Conservation (phyloP, 2,329 filamentous ascomycete species). For the Diplocarpon rosae region DNA sequence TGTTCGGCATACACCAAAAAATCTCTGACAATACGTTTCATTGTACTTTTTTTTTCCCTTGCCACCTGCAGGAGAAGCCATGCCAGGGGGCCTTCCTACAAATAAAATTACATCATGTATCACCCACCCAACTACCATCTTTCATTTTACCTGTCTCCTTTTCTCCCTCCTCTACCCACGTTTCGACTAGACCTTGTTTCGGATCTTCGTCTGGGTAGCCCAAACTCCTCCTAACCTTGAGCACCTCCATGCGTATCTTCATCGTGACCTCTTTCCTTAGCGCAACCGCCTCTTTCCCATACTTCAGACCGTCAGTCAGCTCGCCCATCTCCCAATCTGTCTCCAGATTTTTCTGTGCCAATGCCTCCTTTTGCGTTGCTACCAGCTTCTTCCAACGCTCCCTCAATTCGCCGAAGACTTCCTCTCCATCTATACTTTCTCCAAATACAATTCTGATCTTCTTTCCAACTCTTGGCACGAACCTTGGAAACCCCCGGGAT, state of each 20-base stretch:
- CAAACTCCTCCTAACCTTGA: constrained; percentile 60
- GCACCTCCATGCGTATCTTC: constrained; percentile 66
- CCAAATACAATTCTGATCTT: constrained; percentile 68
- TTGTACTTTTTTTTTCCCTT: no score
- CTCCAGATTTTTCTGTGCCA: constrained; percentile 25
- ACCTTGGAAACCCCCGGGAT: constrained; percentile 65
- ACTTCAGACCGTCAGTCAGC: constrained; percentile 52
- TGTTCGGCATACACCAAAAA: no score
- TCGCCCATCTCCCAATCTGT: constrained; percentile 40
- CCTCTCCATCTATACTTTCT: constrained; percentile 61
- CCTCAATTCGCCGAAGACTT: constrained; percentile 67
- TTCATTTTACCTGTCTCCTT: constrained; percentile 45
- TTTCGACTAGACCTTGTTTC: constrained; percentile 65
- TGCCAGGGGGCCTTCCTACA: neutral
- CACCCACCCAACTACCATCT: constrained; percentile 49
- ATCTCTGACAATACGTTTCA: no score
- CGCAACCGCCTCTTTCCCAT: constrained; percentile 62
- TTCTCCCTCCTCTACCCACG: constrained; percentile 54
- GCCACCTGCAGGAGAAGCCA: neutral
- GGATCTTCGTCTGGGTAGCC: constrained; percentile 70
- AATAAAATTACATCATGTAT: constrained; percentile 25
- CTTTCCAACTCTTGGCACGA: constrained; percentile 64
- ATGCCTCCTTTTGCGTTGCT: constrained; percentile 35
- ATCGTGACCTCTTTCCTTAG: constrained; percentile 71
- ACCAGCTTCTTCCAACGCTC: constrained; percentile 62